Evolutionary conservation across 257 asterid species (phyloP).

Genomic region (Sherardia arvensis): DNA sequence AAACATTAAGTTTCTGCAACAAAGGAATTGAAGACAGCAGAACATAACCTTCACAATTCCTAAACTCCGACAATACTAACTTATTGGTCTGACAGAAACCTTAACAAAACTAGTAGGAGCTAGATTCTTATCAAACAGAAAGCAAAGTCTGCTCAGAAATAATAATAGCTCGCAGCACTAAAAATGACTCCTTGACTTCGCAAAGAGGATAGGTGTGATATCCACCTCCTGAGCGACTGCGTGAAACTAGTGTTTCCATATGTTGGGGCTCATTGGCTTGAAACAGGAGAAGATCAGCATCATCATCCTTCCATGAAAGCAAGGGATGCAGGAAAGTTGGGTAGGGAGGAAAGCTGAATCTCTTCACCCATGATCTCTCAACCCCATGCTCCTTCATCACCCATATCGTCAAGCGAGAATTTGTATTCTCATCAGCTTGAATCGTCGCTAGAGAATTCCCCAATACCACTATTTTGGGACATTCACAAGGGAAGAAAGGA

Average conservation of each 20-base stretch:
- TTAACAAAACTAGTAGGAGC: background rate
- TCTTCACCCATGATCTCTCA: background rate
- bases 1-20: background rate
- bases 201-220: background rate
- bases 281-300: background rate
- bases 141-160: background rate
- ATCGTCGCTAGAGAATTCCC: background rate
- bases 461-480: too few species aligned
- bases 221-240: background rate
- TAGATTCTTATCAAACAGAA: background rate
- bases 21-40: background rate
- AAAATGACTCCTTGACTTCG: background rate
- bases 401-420: background rate
- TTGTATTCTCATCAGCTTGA: background rate
- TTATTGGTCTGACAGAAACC: background rate
- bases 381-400: background rate
- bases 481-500: background rate
- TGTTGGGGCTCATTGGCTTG: background rate
- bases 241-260: background rate
- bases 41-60: background rate
- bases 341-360: background rate
- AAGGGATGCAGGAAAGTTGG: background rate
- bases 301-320: background rate
- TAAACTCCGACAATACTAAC: background rate
- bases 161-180: background rate